A percentile compares a stretch with the other conserved stretches of the same genome.
Evolutionary conservation across 169 alveolate genomes (phyloP).

Genomic region (Cryptosporidium viatorum): DNA sequence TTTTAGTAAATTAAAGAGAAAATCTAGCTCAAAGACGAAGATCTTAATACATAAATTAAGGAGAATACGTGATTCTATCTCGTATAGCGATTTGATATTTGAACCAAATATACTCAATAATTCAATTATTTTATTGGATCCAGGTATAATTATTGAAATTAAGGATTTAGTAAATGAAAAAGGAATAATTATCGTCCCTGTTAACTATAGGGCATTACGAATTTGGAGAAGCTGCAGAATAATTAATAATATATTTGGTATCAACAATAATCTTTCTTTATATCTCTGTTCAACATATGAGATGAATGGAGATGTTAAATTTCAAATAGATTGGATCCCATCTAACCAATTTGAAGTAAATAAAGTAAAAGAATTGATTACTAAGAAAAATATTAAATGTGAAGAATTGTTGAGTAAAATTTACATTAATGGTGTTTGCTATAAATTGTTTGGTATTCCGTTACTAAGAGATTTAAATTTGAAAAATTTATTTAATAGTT

Average conservation of each 20-base stretch:
- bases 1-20: background rate
- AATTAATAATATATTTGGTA: constrained; percentile 8
- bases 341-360: background rate
- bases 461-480: constrained; percentile 10
- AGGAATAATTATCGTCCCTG: background rate
- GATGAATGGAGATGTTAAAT: background rate
- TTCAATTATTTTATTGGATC: constrained; percentile 20
- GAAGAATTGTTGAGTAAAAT: background rate
- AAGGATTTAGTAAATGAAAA: background rate
- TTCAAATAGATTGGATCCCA: constrained; percentile 60
- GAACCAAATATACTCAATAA: constrained; percentile 22
- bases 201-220: constrained; percentile 12
- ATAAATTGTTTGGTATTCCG: constrained; percentile 23
- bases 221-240: constrained; percentile 36
- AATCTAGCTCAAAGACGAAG: background rate
- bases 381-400: background rate
- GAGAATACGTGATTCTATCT: background rate
- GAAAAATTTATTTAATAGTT: constrained; percentile 23
- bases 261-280: background rate
- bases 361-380: background rate
- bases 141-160: constrained; percentile 20
- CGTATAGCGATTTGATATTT: background rate
- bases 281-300: constrained; percentile 39
- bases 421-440: background rate
- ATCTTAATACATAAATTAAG: background rate